A percentile compares a stretch with the other conserved stretches of the same genome.
These are phyloP conservation scores for Penicillium vulpinum DNA, from an alignment of 2,329 filamentous ascomycete species.

Conservation along the genomic window DNA sequence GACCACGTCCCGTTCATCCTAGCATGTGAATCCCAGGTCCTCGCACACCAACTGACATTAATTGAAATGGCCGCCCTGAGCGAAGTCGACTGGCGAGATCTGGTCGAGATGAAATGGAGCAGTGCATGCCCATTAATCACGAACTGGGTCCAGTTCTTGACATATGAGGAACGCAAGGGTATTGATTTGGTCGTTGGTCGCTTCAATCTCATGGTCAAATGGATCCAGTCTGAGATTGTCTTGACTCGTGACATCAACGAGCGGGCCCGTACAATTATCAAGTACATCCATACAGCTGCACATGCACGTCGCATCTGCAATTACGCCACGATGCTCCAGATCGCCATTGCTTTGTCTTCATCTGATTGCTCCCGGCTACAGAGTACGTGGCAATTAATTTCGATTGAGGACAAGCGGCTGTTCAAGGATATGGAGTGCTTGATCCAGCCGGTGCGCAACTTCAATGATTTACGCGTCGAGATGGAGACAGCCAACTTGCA, in stretches of 20 bases:
- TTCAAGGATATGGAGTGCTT: conserved; percentile 61
- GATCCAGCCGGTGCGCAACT: conserved; percentile 64
- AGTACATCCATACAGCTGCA: conserved; percentile 64
- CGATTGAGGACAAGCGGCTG: conserved; percentile 54
- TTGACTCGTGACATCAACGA: conserved; percentile 59
- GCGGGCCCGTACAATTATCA: conserved; percentile 60
- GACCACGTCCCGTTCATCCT: conserved; percentile 63
- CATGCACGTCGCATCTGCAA: conserved; percentile 61
- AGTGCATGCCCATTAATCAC: conserved; percentile 53
- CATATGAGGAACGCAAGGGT: conserved; percentile 55
- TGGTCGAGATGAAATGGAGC: conserved; percentile 65
- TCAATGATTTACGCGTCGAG: conserved; percentile 61
- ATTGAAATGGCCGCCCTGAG: conserved; percentile 66
- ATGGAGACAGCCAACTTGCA: conserved; percentile 62
- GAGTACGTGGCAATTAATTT: conserved; percentile 60
- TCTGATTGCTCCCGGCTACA: conserved; percentile 59
- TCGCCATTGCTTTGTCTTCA: conserved; percentile 62
- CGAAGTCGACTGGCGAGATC: conserved; percentile 66
- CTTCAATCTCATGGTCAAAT: conserved; percentile 68
- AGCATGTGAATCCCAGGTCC: conserved; percentile 60
- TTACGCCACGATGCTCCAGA: conserved; percentile 66
- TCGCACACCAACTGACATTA: conserved; percentile 65
- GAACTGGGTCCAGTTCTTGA: conserved; percentile 64
- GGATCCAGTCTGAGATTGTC: conserved; percentile 63
- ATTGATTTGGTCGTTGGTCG: conserved; percentile 66